Conservation (phyloP, 2,329 filamentous ascomycete genomes). For the Colletotrichum endophyticum region DNA sequence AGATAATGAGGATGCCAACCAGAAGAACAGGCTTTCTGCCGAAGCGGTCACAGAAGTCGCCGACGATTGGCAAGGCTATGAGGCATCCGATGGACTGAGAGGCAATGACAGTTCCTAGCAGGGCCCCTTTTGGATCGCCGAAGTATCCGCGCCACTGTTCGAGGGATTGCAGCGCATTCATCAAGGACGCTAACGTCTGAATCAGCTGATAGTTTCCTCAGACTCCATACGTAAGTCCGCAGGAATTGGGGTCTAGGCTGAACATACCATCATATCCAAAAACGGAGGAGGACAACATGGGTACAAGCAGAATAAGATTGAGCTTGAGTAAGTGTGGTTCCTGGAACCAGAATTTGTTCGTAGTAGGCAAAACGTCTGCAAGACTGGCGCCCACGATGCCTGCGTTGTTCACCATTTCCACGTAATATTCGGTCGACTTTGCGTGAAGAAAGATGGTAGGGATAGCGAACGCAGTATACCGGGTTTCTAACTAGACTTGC, state of each 20-base stretch:
- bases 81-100: constrained; percentile 43
- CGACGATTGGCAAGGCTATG: constrained; percentile 37
- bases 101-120: constrained; percentile 41
- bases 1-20: constrained; percentile 33
- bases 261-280: not conserved
- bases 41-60: constrained; percentile 39
- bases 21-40: constrained; percentile 44
- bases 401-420: too few relatives aligned
- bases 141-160: constrained; percentile 46
- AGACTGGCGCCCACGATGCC: too few relatives aligned
- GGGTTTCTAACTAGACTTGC: too few relatives aligned
- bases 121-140: constrained; percentile 34
- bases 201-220: not conserved
- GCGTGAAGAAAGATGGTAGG: too few relatives aligned
- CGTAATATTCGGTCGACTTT: too few relatives aligned
- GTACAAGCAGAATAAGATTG: not conserved
- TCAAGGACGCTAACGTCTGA: constrained; percentile 35
- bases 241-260: not conserved
- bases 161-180: constrained; percentile 50
- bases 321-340: not conserved
- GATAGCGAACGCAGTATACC: too few relatives aligned
- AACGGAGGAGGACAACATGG: not conserved
- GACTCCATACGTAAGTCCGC: not conserved
- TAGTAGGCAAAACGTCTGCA: too few relatives aligned
- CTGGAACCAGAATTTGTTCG: too few relatives aligned